Conservation (phyloP, 148 eudicot genomes). For the Camellia granthamiana region DNA sequence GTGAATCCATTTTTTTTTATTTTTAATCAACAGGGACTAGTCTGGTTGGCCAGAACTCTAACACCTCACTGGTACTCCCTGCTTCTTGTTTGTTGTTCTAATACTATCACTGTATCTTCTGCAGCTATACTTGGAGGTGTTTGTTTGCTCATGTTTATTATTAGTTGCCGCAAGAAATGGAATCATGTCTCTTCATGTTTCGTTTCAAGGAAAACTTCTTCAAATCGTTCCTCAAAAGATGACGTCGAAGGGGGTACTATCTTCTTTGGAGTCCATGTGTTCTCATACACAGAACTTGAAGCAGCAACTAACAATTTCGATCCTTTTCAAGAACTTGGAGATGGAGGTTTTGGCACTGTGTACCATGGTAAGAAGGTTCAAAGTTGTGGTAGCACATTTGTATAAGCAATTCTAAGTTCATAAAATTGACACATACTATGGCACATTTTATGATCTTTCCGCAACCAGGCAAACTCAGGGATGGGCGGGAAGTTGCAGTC, state of each 20-base stretch:
- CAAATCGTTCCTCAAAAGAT: constrained; percentile 18
- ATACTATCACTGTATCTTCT: neutral
- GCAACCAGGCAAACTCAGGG: constrained; percentile 47
- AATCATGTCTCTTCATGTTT: neutral
- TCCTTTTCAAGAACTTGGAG: constrained; percentile 50
- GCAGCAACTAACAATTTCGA: constrained; percentile 51
- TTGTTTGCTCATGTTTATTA: constrained; percentile 5
- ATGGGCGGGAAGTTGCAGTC: constrained; percentile 67
- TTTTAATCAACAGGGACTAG: no score
- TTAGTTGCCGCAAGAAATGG: constrained; percentile 21
- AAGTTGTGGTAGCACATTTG: neutral
- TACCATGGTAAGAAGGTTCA: constrained; percentile 47
- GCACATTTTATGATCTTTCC: neutral
- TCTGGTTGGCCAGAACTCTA: no score
- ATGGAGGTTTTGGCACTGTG: constrained; percentile 70
- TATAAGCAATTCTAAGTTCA: neutral
- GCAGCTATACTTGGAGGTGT: constrained; percentile 25
- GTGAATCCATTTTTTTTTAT: no score
- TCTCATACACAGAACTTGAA: constrained; percentile 45
- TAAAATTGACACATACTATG: no score
- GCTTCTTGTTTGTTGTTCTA: neutral
- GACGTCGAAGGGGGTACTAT: constrained; percentile 33
- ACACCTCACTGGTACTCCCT: neutral
- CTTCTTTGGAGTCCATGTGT: constrained; percentile 38
- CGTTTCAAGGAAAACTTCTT: constrained; percentile 18